Evolutionary conservation across 805 yeast species (phyloP).

Genomic region (Yamadazyma kitorensis): DNA sequence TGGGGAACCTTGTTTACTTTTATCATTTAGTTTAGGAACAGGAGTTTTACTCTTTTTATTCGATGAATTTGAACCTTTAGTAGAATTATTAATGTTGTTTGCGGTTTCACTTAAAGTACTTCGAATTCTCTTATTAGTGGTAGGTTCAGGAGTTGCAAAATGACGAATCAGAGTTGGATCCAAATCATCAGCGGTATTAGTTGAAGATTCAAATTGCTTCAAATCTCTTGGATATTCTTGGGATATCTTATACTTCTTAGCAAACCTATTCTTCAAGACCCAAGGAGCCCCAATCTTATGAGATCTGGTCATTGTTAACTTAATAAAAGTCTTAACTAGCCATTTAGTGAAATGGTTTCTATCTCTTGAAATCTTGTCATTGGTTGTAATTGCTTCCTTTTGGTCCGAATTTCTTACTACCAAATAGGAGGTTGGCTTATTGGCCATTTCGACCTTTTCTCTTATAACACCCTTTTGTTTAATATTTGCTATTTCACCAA

Average conservation of each 20-base stretch:
- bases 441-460: conserved; percentile 81
- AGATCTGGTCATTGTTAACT: conserved; percentile 73
- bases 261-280: conserved; percentile 81
- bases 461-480: conserved; percentile 62
- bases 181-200: conserved; percentile 29
- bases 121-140: no score
- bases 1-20: no score
- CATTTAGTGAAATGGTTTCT: conserved; percentile 86
- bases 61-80: no score
- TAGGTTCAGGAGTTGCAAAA: conserved; percentile 8
- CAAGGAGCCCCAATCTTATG: conserved; percentile 92
- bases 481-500: conserved; percentile 12
- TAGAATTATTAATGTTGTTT: no score
- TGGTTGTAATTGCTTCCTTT: conserved; percentile 68
- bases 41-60: no score
- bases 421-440: conserved; percentile 56
- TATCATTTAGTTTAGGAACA: no score
- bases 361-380: conserved; percentile 73
- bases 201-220: conserved; percentile 34
- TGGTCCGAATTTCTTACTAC: conserved; percentile 54
- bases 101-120: no score
- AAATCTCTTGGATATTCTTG: conserved; percentile 57
- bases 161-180: conserved; percentile 15
- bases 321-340: conserved; percentile 83
- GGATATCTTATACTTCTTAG: conserved; percentile 64